Evolutionary conservation across 164 flowering plant species (phyloP).

Genomic region (Vitis labrusca): DNA sequence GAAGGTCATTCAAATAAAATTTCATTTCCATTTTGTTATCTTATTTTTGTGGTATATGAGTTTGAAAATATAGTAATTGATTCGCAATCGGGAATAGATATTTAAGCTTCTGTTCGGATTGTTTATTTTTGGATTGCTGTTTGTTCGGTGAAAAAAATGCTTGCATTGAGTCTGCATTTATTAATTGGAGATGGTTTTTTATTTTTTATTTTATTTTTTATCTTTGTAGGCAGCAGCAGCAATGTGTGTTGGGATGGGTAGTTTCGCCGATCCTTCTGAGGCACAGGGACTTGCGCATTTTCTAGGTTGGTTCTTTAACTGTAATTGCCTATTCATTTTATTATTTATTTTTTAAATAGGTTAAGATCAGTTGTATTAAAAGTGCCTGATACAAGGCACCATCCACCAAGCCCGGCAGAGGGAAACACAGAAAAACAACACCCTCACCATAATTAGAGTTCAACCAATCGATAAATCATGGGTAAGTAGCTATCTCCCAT

Average conservation of each 20-base stretch:
- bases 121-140: neutral
- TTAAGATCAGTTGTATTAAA: no score
- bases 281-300: constrained; percentile 99
- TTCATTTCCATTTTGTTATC: neutral
- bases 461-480: no score
- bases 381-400: no score
- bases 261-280: constrained; percentile 84
- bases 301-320: constrained; percentile 52
- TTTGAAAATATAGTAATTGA: neutral
- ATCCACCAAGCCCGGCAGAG: no score
- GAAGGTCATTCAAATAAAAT: constrained; percentile 39
- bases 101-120: neutral
- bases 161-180: neutral
- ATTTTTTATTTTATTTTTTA: neutral
- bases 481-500: no score
- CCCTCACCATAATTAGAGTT: no score
- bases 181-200: neutral
- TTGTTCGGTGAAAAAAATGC: neutral
- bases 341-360: neutral
- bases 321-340: neutral
- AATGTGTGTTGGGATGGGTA: constrained; percentile 93
- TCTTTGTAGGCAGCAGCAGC: constrained; percentile 90
- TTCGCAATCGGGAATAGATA: neutral
- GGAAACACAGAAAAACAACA: no score
- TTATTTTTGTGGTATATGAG: no score